Evolutionary conservation across 192 early-diverging fungal species (phyloP), one percentile per base, ranked within the genome.

Genomic region (Podila minutissima): DNA sequence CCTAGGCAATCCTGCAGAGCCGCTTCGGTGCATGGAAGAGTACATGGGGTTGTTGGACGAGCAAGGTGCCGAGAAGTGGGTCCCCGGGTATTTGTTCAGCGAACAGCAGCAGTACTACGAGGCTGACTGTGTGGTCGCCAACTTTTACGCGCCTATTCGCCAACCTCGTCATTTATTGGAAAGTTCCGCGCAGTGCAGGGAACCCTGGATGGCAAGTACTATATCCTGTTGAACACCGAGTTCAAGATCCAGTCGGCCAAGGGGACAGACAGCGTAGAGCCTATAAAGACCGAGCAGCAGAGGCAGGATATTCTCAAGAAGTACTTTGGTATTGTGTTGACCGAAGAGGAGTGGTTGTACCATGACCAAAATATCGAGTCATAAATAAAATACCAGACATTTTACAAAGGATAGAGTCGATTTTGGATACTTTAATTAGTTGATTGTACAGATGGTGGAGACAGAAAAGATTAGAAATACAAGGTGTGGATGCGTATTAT

Each of bases 311-410:
- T 32, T 20, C 35, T 74, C 22, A 59, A 62, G 20, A 38, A 74
- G 33, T 74, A 68, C 35, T 74, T 62, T 68, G 66, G 35, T 13
- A 74, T 74, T 51, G 60, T 51, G 8, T 55, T 74, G 33, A 68
- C 73, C 4, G 66, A 74, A 0, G 73, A 74, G 6, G 73, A 68
- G 50, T 37, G 59, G 31, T 28, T 62, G 49, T 53, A 74, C 60
- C 66, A 68, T 28, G 73, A 74, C 35, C 17, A 24, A 24, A 59
- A 58, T 38, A 69, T 69, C 38, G 57, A 10, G 46, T 1, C 46
- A 19, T 50, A 37, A 6, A 46, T 15, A 46, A 46, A 46, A 15
- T 3, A 10, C 41, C 41, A 46, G 8, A 11, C 33, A 33, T 0
- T 33, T 0, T 33, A 37, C 1, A 37, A 37, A 37, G 10, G 1